phyloP scores from a whole-genome alignment of 257 asterid species.

The Gentiana macrophylla region DNA sequence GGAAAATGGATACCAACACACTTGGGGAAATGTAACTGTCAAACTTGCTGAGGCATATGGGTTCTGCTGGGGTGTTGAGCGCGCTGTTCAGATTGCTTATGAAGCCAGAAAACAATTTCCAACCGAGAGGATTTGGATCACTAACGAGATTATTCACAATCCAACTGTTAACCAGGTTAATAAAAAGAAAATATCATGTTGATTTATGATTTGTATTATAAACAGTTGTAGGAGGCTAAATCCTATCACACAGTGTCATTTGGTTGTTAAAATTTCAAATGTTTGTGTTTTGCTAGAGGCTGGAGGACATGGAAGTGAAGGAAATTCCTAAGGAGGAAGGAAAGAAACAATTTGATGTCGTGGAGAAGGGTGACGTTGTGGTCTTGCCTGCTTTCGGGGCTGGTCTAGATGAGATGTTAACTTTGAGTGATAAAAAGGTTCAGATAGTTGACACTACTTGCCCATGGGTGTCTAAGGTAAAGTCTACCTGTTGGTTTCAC shows the following conservation, averaged over 20 bases:
- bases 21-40: slow-evolving; percentile 87
- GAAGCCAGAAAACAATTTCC: slow-evolving; percentile 93
- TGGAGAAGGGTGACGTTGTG: slow-evolving; percentile 77
- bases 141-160: slow-evolving; percentile 90
- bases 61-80: slow-evolving; percentile 99
- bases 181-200: background rate
- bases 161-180: slow-evolving; percentile 88
- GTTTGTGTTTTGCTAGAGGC: slow-evolving; percentile 35
- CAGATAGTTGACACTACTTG: slow-evolving; percentile 98
- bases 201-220: background rate
- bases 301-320: slow-evolving; percentile 68
- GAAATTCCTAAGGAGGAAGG: slow-evolving; percentile 56
- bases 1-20: slow-evolving; percentile 70
- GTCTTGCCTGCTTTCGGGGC: slow-evolving; percentile 98
- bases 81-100: slow-evolving; percentile 97
- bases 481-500: background rate
- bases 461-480: slow-evolving; percentile 99
- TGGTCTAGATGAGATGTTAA: slow-evolving; percentile 79
- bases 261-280: background rate
- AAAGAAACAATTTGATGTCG: slow-evolving; percentile 56
- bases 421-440: slow-evolving; percentile 72
- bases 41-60: slow-evolving; percentile 96
- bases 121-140: slow-evolving; percentile 75
- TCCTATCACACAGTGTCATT: too few species aligned
- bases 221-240: too few species aligned